phyloP scores from a whole-genome alignment of 192 early-diverging fungal species.

The Entomortierella beljakovae region DNA sequence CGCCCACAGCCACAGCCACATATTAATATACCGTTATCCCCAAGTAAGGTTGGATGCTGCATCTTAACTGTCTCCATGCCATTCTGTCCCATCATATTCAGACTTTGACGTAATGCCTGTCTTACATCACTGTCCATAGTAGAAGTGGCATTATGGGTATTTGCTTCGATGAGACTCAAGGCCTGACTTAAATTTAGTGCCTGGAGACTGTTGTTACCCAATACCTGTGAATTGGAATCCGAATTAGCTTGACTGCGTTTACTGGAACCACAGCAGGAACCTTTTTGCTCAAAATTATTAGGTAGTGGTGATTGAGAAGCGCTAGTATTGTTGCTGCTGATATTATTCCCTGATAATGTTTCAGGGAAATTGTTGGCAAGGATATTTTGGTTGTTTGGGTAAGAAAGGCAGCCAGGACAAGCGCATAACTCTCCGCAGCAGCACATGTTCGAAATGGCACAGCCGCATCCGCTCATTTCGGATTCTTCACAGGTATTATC shows the following conservation, averaged over 20 bases:
- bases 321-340: neutral
- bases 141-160: slow-evolving; percentile 9
- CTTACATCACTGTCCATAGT: slow-evolving; percentile 11
- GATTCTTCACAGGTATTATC: neutral
- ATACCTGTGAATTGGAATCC: neutral
- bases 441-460: slow-evolving; percentile 48
- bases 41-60: slow-evolving; percentile 45
- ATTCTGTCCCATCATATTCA: slow-evolving; percentile 8
- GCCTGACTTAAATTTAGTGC: slow-evolving; percentile 27
- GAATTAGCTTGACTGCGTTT: neutral
- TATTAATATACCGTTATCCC: slow-evolving; percentile 35
- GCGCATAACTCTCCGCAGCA: slow-evolving; percentile 50
- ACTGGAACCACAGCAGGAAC: slow-evolving; percentile 21
- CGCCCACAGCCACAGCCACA: slow-evolving; percentile 52
- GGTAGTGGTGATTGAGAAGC: neutral
- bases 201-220: neutral
- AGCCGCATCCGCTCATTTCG: slow-evolving; percentile 24
- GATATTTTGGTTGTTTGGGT: slow-evolving; percentile 31
- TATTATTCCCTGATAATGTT: neutral
- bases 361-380: neutral
- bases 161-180: slow-evolving; percentile 35
- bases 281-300: neutral
- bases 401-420: slow-evolving; percentile 50
- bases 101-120: slow-evolving; percentile 18
- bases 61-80: slow-evolving; percentile 38